Evolutionary conservation across 192 early-diverging fungal species (phyloP), one percentile per base, ranked within the genome.

Genomic region (Umbelopsis sp.): DNA sequence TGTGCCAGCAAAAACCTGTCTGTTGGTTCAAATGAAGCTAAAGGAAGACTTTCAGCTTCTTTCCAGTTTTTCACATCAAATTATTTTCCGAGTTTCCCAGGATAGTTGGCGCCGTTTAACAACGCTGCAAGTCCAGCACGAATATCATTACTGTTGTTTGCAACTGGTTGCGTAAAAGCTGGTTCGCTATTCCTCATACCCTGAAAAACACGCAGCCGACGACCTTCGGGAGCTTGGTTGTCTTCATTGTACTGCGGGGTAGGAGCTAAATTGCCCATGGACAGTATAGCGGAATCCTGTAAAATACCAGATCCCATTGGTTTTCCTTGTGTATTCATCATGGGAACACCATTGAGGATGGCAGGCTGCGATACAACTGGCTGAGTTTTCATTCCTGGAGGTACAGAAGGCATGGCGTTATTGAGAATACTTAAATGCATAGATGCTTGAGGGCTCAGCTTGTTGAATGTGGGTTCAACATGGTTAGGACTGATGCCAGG

Each of bases 371-470:
- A 30, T 10, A 30, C 16, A 0, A 2, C 20, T 35, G 11, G 55
- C 15, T 58, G 53, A 15, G 16, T 2, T 16, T 33, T 27, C 53
- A 58, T 27, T 30, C 35, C 55, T 61, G 55, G 55, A 16, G 27
- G 55, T 27, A 61, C 16, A 35, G 13, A 41, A 10, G 37, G 37
- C 37, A 41, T 30, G 15, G 27, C 55, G 33, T 35, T 61, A 35
- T 61, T 61, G 55, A 61, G 55, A 35, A 61, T 18, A 35, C 27
- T 61, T 30, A 61, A 61, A 25, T 61, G 55, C 55, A 61, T 61
- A 13, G 27, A 61, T 3, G 55, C 55, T 35, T 61, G 55, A 10
- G 55, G 55, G 30, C 55, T 61, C 15, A 61, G 55, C 18, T 30
- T 25, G 11, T 16, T 18, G 33, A 25, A 25, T 58, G 53, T 16